Percentiles rank a stretch among this genome's conserved stretches.
These are phyloP conservation scores for Suhomyces wounanorum DNA, from an alignment of 1,139 yeast species.

Conservation along the genomic window DNA sequence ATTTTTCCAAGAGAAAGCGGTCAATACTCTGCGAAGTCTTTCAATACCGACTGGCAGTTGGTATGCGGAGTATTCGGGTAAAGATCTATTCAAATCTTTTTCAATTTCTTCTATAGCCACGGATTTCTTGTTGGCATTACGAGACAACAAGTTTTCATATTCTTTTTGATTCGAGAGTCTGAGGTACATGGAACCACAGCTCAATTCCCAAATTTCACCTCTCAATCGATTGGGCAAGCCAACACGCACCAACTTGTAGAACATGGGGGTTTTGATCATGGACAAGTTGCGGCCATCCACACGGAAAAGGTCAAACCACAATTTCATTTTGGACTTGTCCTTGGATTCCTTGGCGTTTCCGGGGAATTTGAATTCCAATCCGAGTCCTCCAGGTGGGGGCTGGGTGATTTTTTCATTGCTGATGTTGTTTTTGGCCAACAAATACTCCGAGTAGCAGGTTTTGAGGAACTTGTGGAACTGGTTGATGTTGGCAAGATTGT, in stretches of 20 bases:
- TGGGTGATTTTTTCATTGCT: slow-evolving; percentile 45
- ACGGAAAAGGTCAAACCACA: slow-evolving; percentile 90
- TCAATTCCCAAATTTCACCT: slow-evolving; percentile 95
- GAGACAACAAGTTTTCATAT: slow-evolving; percentile 59
- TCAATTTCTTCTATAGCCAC: slow-evolving; percentile 95
- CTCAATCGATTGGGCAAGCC: slow-evolving; percentile 91
- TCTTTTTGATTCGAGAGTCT: slow-evolving; percentile 64
- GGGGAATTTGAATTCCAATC: slow-evolving; percentile 80
- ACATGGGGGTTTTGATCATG: slow-evolving; percentile 70
- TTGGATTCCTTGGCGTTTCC: slow-evolving; percentile 79
- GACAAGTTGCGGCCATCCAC: slow-evolving; percentile 85
- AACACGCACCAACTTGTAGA: slow-evolving; percentile 79
- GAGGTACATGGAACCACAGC: slow-evolving; percentile 81
- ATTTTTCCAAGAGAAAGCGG: slow-evolving; percentile 95
- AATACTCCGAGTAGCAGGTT: slow-evolving; percentile 83
- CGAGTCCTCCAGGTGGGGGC: slow-evolving; percentile 85
- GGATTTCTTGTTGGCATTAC: slow-evolving; percentile 64
- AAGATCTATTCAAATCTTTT: slow-evolving; percentile 88
- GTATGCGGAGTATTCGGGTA: slow-evolving; percentile 96
- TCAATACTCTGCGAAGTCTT: slow-evolving; percentile 80
- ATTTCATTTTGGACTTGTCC: slow-evolving; percentile 82
- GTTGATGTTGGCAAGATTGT: slow-evolving; percentile 64
- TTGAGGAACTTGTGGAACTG: slow-evolving; percentile 65
- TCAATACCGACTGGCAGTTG: slow-evolving; percentile 84
- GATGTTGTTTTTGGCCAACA: slow-evolving; percentile 61